Conservation (phyloP, 1,284 basidiomycete genomes). For the Ceratobasidium sp. region DNA sequence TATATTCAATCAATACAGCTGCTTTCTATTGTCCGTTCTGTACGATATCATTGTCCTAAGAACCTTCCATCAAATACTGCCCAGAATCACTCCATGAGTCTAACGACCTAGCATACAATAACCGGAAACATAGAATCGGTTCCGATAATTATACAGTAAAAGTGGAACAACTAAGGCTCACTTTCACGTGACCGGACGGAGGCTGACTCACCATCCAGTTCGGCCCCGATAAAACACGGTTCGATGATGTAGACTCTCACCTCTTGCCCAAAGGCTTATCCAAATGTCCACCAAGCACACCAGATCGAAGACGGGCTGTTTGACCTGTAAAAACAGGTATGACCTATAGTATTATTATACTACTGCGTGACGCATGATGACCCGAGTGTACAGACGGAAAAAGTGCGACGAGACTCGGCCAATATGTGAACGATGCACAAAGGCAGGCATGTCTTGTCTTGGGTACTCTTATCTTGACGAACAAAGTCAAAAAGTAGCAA, state of each 20-base stretch:
- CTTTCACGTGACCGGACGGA: neutral
- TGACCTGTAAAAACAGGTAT: constrained; percentile 36
- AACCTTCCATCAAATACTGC: no score
- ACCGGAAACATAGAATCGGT: no score
- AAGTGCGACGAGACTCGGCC: constrained; percentile 31
- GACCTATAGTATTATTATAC: neutral
- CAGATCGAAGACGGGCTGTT: constrained; percentile 34
- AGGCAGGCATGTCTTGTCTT: constrained; percentile 27
- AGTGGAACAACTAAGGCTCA: neutral
- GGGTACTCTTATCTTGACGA: constrained; percentile 18
- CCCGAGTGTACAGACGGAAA: constrained; percentile 2
- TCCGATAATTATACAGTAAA: no score
- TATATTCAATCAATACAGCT: no score
- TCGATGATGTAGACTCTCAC: neutral
- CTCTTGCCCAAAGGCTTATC: no score
- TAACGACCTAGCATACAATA: no score
- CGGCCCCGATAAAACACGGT: neutral
- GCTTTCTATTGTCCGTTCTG: no score
- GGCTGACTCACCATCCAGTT: neutral
- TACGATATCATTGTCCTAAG: no score
- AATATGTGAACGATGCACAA: neutral
- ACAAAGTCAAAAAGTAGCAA: neutral
- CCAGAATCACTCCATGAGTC: no score
- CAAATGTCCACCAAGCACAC: neutral
- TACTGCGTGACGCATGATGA: neutral